Base-by-base conservation (phyloP, 1,284 basidiomycete genomes). In the Cryptococcus amylolentus region DNA sequence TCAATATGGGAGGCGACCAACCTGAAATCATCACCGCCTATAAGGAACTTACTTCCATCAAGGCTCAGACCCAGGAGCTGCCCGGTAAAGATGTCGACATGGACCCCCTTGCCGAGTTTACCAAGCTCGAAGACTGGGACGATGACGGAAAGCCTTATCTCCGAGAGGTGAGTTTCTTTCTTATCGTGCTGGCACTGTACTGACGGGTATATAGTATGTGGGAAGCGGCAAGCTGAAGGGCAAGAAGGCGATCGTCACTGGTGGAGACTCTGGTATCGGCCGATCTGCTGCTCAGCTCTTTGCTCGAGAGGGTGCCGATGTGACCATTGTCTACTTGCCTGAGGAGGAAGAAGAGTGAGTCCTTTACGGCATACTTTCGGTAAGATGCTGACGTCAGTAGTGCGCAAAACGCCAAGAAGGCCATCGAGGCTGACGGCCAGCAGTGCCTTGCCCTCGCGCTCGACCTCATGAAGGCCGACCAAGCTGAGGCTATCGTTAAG, bases 251-350 rank as follows among this genome's bases (percentile, higher is more conserved):
- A 75, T 87, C 50, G 76, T 88, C 58, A 86, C 80, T 7, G 78
- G 78, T 0, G 68, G 64, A 31, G 81, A 84, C 66, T 82, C 79
- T 28, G 83, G 85, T n/a, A 86, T 86, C 51, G 85, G 85, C 8
- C 79, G 84, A 27, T 71, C 82, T 1, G 82, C 82, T 1, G 84
- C 84, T 9, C 79, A 84, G 56, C 79, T 84, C 70, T 85, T 84
- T 62, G 84, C 84, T 1, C 78, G 84, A 16, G 85, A 87, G 68
- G 86, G 86, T 2, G 80, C 82, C 14, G 83, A 84, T 50, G 80
- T 87, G n/a, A 84, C 84, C 0, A 83, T 87, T 58, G 79, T 80
- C n/a, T 82, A 86, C 70, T 78, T 87, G 2, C 81, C 83, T 5
- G 78, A 83, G 62, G 86, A 87, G 72, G 76, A 83, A 62, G 75